Base-by-base conservation (phyloP, 371 early-diverging fungal species). In the Mucor piriformis region DNA sequence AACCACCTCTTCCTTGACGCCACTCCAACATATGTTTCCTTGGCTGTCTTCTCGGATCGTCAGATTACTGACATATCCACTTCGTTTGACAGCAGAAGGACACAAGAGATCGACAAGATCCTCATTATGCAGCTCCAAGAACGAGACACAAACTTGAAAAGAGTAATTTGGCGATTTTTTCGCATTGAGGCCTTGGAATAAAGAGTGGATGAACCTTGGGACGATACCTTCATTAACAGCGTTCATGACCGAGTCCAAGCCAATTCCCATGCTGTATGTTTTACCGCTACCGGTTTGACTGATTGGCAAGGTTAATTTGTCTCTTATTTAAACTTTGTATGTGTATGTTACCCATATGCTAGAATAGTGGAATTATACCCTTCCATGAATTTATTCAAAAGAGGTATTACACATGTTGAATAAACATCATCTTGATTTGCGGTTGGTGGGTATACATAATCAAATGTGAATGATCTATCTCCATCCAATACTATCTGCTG, bases 91-190 rank as follows among this genome's bases (percentile, higher is more conserved):
- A 54, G 42, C 43, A 11, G 46, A 25, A 82, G 1, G 59, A 53
- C 81, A 77, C 37, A 95, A 77, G 13, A 97, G 82, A 74, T 96
- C 95, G 27, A 88, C 84, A 10, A 95, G 72, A 59, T 93, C 90
- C 73, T 98, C 99, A 73, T 99, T 99, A 79, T 99, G 97, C 33
- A 99, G 74, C 73, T 99, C 99, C 13, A 96, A 67, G 73, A 90
- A 95, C 53, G 92, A 85, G 16, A 88, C 83, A 42, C 58, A 77
- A 11, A 89, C 79, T 53, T 85, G 81, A 57, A 77, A 86, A 24
- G 85, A 77, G 56, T 76, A 81, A n/a, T 64, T 32, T 10, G 67
- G 66, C 34, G 72, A 63, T 48, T 78, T 57, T 38, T 74, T 69
- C n/a, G 61, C 43, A 38, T 70, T 54, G 24, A 87, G 38, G 6